Conservation (phyloP, 148 eudicot genomes). For the Pharnaceum exiguum region DNA sequence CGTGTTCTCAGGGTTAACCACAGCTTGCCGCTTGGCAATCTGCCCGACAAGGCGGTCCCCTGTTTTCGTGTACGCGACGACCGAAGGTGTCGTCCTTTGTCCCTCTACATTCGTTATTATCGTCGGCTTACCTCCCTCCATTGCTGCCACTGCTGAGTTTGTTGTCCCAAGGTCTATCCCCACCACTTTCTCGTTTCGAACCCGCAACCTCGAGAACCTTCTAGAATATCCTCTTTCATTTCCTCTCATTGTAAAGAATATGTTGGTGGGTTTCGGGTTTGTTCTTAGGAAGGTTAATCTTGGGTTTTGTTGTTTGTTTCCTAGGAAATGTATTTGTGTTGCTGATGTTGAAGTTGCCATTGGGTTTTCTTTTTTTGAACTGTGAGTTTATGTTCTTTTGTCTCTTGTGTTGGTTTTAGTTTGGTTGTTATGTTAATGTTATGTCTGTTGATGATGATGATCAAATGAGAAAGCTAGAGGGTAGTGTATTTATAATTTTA, state of each 20-base stretch:
- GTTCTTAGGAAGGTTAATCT: conserved; percentile 2
- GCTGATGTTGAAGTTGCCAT: conserved; percentile 8
- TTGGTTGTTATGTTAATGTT: not conserved
- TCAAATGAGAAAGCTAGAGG: not conserved
- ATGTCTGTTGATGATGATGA: not conserved
- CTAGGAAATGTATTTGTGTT: conserved; percentile 24
- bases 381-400: not conserved
- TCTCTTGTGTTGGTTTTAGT: not conserved
- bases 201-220: conserved; percentile 20
- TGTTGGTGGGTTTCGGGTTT: conserved; percentile 11
- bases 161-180: conserved; percentile 75
- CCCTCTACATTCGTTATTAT: conserved; percentile 62
- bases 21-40: conserved; percentile 51
- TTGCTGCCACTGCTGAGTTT: conserved; percentile 71
- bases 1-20: conserved; percentile 42
- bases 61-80: conserved; percentile 47
- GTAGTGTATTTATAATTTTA: not conserved
- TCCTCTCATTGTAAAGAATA: not conserved
- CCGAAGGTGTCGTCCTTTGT: conserved; percentile 71
- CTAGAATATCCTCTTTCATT: not conserved
- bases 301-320: conserved; percentile 3
- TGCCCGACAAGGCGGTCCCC: conserved; percentile 63
- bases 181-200: conserved; percentile 59
- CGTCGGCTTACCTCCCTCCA: conserved; percentile 76
- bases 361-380: not conserved